Base-by-base conservation (phyloP, 768 basidiomycete genomes). In the Tricholoma flavovirens region DNA sequence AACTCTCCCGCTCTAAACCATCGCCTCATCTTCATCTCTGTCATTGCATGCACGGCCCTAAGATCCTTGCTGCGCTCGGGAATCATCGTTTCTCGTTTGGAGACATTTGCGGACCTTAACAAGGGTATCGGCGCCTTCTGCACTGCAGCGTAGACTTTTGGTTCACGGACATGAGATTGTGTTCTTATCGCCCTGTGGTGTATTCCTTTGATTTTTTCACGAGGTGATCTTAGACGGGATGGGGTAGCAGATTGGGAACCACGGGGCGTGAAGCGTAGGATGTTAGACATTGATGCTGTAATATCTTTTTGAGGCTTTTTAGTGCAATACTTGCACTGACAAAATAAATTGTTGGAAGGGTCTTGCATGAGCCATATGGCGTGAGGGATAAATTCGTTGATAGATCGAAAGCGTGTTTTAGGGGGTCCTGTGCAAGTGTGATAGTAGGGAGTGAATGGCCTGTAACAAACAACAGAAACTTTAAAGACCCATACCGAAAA, bases 361-460 rank as follows among this genome's bases (percentile, higher is more conserved):
- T 88, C 84, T 6, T 74, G 73, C 67, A 85, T 75, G 9, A 93
- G 79, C 90, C 90, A 93, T 56, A 84, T 74, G 2, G 88, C 88
- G 62, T 94, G 92, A 4, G 90, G 90, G 48, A 87, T 80, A 66
- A 93, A 91, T 66, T 94, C 92, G 49, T 87, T 86, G n/a, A 84
- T 74, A 11, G 90, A 92, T 42, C 92, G 87, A 68, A 92, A 93
- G 32, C 74, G 73, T 40, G 66, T 67, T 54, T 73, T 79, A 29
- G 71, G 72, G 38, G 76, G 70, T 2, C 84, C 84, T 71, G 71
- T 69, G 24, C 24, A 26, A 26, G n/a, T n/a, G 51, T 17, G 50
- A 24, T 10, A 40, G n/a, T 5, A 8, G 42, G 58, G 22, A 61
- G 52, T 26, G 1, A 5, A n/a, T 7, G 29, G 35, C 53, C 32